phyloP scores from a whole-genome alignment of 2,329 filamentous ascomycete genomes.

The Fusarium sterilihyphosum region DNA sequence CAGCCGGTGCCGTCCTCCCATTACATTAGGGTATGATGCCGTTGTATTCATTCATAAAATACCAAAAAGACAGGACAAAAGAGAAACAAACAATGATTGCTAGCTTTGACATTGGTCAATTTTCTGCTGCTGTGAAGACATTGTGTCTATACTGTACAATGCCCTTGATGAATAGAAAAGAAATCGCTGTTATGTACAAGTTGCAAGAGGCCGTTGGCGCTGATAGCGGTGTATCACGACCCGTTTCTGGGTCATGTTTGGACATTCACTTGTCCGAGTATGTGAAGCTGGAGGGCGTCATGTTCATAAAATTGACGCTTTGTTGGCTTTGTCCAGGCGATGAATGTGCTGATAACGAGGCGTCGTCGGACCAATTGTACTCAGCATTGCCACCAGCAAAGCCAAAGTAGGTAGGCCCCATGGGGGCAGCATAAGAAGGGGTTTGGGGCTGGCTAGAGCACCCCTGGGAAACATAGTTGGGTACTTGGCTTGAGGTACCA shows the following conservation, averaged over 20 bases:
- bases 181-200: conserved; percentile 30
- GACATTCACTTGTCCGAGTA: conserved; percentile 33
- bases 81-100: conserved; percentile 21
- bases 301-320: conserved; percentile 50
- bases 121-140: conserved; percentile 1
- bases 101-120: conserved; percentile 16
- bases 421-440: conserved; percentile 56
- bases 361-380: conserved; percentile 62
- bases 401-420: conserved; percentile 55
- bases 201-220: conserved; percentile 6
- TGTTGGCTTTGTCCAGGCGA: conserved; percentile 47
- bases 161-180: conserved; percentile 5
- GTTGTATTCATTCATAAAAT: conserved; percentile 39
- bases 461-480: conserved; percentile 56
- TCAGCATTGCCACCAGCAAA: conserved; percentile 55
- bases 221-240: neutral
- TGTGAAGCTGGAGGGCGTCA: conserved; percentile 46
- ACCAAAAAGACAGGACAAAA: conserved; percentile 12
- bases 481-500: conserved; percentile 52
- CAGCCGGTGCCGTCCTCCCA: conserved; percentile 36
- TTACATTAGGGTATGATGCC: conserved; percentile 46
- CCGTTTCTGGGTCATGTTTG: neutral
- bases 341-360: conserved; percentile 49
- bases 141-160: conserved; percentile 38
- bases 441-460: conserved; percentile 59